Evolutionary conservation across 306 rosid genomes (phyloP).

Genomic region (Corylus heterophylla): DNA sequence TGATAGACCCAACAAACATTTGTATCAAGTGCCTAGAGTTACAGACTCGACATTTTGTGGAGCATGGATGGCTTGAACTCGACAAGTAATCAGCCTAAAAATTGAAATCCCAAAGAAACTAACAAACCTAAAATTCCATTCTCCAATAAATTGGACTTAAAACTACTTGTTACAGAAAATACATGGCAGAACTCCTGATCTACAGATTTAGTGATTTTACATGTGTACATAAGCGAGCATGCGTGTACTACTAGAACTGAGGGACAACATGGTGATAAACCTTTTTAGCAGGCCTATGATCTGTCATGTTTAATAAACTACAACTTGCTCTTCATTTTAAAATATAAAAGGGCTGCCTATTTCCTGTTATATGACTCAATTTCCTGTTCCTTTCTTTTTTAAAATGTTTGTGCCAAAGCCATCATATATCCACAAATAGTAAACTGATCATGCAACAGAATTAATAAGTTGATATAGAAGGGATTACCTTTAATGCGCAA

Average conservation of each 20-base stretch:
- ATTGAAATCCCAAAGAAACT: neutral
- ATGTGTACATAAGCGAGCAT: neutral
- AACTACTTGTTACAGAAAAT: neutral
- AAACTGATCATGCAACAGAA: constrained; percentile 2
- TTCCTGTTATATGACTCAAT: neutral
- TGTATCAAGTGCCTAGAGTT: neutral
- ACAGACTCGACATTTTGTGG: neutral
- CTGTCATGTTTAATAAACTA: neutral
- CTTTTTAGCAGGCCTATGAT: neutral
- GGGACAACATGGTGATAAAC: neutral
- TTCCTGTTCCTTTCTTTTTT: neutral
- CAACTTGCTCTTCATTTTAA: neutral
- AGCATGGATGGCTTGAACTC: neutral
- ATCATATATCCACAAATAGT: neutral
- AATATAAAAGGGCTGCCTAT: neutral
- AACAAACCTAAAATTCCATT: neutral
- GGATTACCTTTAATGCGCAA: constrained; percentile 72
- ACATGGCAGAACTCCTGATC: neutral
- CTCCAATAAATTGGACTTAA: neutral
- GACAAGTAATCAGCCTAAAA: neutral
- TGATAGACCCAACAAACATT: neutral
- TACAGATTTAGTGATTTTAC: neutral
- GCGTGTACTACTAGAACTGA: neutral
- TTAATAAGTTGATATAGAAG: neutral
- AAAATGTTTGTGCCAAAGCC: neutral